Percentiles rank a stretch among this genome's conserved stretches.
These are phyloP conservation scores for Ogataea populi-albae DNA, from an alignment of 805 yeast species.

Conservation along the genomic window DNA sequence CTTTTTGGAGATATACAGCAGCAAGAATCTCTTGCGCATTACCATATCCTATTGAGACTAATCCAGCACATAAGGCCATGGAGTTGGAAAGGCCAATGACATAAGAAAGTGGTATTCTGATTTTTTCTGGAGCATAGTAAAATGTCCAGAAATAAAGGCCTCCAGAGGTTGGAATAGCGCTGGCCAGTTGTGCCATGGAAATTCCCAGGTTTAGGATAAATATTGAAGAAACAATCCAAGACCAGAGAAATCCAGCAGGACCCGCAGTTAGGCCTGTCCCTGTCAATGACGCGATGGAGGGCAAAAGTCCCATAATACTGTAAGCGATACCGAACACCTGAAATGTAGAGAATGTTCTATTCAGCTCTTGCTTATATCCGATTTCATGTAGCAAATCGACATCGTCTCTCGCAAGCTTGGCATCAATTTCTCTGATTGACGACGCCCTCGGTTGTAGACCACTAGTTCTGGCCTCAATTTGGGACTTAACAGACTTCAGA, in stretches of 20 bases:
- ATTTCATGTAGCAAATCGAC: conserved; percentile 43
- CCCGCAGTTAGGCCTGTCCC: conserved; percentile 55
- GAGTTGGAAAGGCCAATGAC: conserved; percentile 43
- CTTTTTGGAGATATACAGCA: conserved; percentile 38
- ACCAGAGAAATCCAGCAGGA: conserved; percentile 57
- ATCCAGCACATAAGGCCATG: conserved; percentile 39
- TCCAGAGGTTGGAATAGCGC: conserved; percentile 58
- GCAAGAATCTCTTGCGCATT: conserved; percentile 41
- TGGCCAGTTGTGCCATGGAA: conserved; percentile 57
- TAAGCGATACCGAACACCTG: conserved; percentile 60
- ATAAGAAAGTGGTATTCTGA: conserved; percentile 37
- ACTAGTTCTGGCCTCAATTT: background rate
- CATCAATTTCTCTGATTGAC: conserved; percentile 20
- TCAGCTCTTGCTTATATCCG: conserved; percentile 61
- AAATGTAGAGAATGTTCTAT: conserved; percentile 53
- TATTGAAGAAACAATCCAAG: conserved; percentile 39
- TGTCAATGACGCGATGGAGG: conserved; percentile 58
- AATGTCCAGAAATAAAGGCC: conserved; percentile 56
- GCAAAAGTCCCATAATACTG: conserved; percentile 61
- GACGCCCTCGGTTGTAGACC: conserved; percentile 1
- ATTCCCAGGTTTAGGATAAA: conserved; percentile 53
- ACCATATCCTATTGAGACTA: conserved; percentile 42
- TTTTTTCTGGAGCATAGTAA: conserved; percentile 38
- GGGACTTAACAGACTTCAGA: too few species aligned
- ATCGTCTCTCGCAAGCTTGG: conserved; percentile 23